Base-by-base conservation (phyloP, 345 rosid genomes). In the Litchi chinensis region DNA sequence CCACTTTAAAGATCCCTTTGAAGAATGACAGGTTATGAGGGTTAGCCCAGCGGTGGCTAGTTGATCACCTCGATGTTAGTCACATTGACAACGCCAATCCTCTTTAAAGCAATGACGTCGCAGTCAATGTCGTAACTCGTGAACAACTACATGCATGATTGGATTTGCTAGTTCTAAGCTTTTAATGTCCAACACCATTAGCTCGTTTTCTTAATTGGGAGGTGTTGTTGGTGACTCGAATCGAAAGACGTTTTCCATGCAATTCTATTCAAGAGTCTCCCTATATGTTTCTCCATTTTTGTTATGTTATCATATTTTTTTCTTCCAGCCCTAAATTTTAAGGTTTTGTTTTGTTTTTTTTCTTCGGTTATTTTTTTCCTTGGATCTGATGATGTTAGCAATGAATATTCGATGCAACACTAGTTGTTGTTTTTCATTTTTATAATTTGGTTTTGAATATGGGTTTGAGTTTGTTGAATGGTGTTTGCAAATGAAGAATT, bases 1-100 rank as follows among this genome's bases (percentile, higher is more conserved):
- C 92, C 12, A 95, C 62, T 86, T 93, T 94, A 50, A 92, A 93
- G 79, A 87, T 91, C 12, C 93, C 62, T 86, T 93, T 94, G 56
- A 92, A 93, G 79, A 88, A 95, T 0, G 97, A 97, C 83, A 94
- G 84, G 73, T 94, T 87, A 76, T 87, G 93, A 11, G 97, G 97
- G 83, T 94, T 95, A 6, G 94, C 97, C 79, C 87, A 92, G 76
- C 12, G 95, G 96, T 77, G 85, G 76, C 19, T 93, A 92, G 40
- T 95, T 93, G 4, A 93, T 88, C 84, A 93, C 22, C 79, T 95
- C 97, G 12, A 93, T 92, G 12, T 92, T 96, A 3, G 92, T 92
- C 1, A 92, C 92, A 46, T 93, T 93, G 21, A 66, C 60, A 6
- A 91, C 80, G 2, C 93, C 94, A 72, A 94, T 82, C 71, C 77